Base-by-base conservation (phyloP, 345 rosid species). In the Cochlearia excelsa region DNA sequence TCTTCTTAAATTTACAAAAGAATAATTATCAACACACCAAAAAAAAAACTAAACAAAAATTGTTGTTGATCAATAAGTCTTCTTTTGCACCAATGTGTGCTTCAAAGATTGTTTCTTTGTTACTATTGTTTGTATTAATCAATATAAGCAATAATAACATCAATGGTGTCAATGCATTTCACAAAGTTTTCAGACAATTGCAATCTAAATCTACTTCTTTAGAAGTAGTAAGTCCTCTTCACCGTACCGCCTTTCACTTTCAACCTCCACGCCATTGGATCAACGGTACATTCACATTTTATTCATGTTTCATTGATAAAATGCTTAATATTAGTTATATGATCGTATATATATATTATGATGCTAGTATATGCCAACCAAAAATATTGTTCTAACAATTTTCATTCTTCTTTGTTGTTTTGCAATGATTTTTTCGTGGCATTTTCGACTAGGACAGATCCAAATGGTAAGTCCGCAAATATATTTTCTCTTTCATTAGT, bases 201-300 rank as follows among this genome's bases (percentile, higher is more conserved):
- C 94, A 87, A 56, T 78, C 74, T 45, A 27, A 67, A 39, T n/a
- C n/a, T 5, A 59, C 47, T 3, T 51, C 66, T 5, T 44, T 26
- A 78, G 74, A n/a, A 41, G 2, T 0, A 11, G 42, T 4, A 11
- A 57, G 59, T 45, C 57, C 67, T 48, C 50, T 64, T 44, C 87
- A 84, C 30, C 64, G 90, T 65, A 83, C 97, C 1, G 87, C 57
- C 1, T 90, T 63, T 57, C 95, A 90, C 57, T 90, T 90, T 70
- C 97, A 90, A 58, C 97, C 97, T 61, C 86, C 83, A 0, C 74
- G 57, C 60, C 70, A 87, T 67, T 90, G 95, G 97, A 83, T 85
- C 63, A 90, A 87, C 54, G 97, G 97, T 90, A 79, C 30, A 27
- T 46, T 46, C 2, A 1, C 23, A 44, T 58, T 26, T 57, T 16